Conservation (phyloP, 768 basidiomycete species). For the Kondoa subrosea region DNA sequence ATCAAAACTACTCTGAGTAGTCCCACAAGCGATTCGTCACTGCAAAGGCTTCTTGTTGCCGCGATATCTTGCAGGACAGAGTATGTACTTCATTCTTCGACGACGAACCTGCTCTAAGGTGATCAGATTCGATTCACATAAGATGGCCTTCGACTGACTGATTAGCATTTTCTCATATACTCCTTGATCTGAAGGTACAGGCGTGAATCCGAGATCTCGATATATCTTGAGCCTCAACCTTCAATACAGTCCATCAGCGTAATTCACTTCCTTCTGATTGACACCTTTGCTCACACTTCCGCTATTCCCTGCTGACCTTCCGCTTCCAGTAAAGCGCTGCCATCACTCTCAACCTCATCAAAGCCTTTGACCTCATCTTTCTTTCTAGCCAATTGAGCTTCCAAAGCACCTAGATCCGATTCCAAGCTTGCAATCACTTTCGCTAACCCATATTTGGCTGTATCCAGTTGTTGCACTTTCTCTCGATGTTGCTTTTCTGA, state of each 20-base stretch:
- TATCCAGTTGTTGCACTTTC: not conserved
- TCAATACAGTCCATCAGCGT: not conserved
- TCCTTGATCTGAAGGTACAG: not conserved
- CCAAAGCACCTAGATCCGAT: not conserved
- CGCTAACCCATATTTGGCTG: not conserved
- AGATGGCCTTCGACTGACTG: slow-evolving; percentile 8
- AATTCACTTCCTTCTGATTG: too few species aligned
- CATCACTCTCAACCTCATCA: slow-evolving; percentile 3
- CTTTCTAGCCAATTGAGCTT: not conserved
- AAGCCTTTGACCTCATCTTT: not conserved
- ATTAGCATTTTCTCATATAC: not conserved
- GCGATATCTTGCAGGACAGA: not conserved
- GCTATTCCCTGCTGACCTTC: not conserved
- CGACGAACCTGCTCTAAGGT: not conserved
- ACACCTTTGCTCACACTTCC: not conserved
- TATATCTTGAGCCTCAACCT: slow-evolving; percentile 8
- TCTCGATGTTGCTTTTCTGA: not conserved
- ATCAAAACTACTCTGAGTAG: not conserved
- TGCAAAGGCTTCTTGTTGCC: not conserved
- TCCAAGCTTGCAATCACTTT: slow-evolving; percentile 5
- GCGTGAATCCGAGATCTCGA: slow-evolving; percentile 1
- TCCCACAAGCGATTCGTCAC: not conserved
- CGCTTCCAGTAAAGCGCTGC: too few species aligned
- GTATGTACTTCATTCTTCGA: not conserved
- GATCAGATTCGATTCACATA: too few species aligned